Conservation (phyloP, 2,329 filamentous ascomycete genomes). For the Catunica adiposa region DNA sequence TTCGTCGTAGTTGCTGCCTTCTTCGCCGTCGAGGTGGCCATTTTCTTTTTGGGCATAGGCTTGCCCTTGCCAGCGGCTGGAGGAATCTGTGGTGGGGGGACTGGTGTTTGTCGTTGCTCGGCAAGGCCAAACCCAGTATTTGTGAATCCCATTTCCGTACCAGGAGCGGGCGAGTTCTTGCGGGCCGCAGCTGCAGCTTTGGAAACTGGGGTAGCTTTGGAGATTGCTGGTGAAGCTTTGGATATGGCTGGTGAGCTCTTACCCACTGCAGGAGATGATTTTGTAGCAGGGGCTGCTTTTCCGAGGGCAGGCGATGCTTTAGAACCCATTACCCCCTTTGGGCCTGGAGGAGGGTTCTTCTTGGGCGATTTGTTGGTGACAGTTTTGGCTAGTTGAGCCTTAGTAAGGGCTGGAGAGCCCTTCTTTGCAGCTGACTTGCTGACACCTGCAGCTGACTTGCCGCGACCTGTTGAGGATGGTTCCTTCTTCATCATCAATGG, state of each 20-base stretch:
- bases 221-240: conserved; percentile 10
- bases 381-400: conserved; percentile 9
- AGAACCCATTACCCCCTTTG: conserved; percentile 4
- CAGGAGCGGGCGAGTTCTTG: conserved; percentile 8
- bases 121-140: conserved; percentile 3
- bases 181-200: conserved; percentile 3
- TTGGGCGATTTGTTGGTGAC: conserved; percentile 10
- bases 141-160: conserved; percentile 7
- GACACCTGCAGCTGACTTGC: conserved; percentile 8
- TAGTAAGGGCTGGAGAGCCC: conserved; percentile 11
- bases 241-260: conserved; percentile 9
- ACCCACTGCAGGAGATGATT: conserved; percentile 4
- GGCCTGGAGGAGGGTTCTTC: conserved; percentile 7
- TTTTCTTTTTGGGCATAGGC: conserved; percentile 19
- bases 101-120: conserved; percentile 13
- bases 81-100: conserved; percentile 15
- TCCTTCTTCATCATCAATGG: conserved; percentile 13
- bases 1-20: conserved; percentile 9
- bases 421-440: conserved; percentile 9
- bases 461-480: background rate
- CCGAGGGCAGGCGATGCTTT: conserved; percentile 10
- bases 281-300: conserved; percentile 3
- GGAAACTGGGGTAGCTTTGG: conserved; percentile 7
- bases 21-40: conserved; percentile 21
- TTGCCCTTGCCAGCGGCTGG: background rate